Base-by-base conservation (phyloP, 441 rosid genomes). In the Pelargonium australe region DNA sequence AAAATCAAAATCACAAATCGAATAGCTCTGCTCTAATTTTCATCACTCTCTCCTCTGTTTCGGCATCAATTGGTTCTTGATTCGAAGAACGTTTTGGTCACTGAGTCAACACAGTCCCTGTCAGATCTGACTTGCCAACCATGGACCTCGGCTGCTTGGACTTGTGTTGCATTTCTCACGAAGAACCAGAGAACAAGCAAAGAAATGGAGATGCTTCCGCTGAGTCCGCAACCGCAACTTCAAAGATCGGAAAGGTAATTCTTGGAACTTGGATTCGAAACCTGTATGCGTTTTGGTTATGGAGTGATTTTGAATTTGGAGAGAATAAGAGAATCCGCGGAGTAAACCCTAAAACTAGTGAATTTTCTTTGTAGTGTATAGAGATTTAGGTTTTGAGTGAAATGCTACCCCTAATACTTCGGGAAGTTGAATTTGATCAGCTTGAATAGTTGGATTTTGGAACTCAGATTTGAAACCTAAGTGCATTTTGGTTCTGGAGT, bases 121-220 rank as follows among this genome's bases (percentile, higher is more conserved):
- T 9, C 72, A 63, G 61, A 23, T 74, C 67, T 7, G 65, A 64
- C 20, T 55, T n/a, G 28, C 45, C 76, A 25, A 28, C 72, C 25
- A 89, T 92, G 92, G 93, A 92, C 80, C 77, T 85, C 61, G 96
- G 96, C 37, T 89, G 92, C 80, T 77, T 87, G 71, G 95, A 92
- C 73, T 66, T 86, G 68, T 88, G 91, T 23, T 85, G 94, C 85
- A 72, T 80, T 60, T 71, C 86, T 19, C 63, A 23, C 8, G 77
- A 66, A 41, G 81, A 57, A 61, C 63, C 80, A 44, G 70, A 49
- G 31, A 76, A 51, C 53, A 78, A 65, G 47, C 79, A 70, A 37
- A 53, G 67, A 20, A 69, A 23, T 58, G 65, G 44, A 10, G 77
- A 81, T 72, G 51, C 73, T 37, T 37, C 41, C 63, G 65, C 58